Conservation (phyloP, 2,329 filamentous ascomycete species). For the Pezicula rhizophila region DNA sequence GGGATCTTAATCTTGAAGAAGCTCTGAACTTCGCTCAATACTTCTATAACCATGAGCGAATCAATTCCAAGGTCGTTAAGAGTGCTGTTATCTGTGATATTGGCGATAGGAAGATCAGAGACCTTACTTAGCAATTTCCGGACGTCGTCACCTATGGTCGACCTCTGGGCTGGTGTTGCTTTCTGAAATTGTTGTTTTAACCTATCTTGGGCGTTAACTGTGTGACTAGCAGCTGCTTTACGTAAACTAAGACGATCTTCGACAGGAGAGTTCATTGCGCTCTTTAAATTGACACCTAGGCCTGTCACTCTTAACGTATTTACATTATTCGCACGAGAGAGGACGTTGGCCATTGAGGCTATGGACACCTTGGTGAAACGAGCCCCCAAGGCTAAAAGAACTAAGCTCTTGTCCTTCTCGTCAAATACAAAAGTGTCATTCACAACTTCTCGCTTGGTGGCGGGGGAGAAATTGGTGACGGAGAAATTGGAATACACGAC, state of each 20-base stretch:
- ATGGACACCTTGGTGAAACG: neutral
- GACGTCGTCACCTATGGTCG: neutral
- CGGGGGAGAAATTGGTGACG: too few relatives aligned
- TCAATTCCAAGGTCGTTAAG: slow-evolving; percentile 30
- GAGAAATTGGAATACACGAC: too few relatives aligned
- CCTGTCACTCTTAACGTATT: too few relatives aligned
- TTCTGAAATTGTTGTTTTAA: too few relatives aligned
- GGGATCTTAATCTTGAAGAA: slow-evolving; percentile 5
- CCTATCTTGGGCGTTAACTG: too few relatives aligned
- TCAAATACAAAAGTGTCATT: neutral
- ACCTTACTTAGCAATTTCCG: slow-evolving; percentile 26
- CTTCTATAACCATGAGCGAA: slow-evolving; percentile 31
- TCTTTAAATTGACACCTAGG: too few relatives aligned
- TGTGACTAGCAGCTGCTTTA: neutral
- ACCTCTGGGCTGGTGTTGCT: too few relatives aligned
- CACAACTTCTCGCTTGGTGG: neutral
- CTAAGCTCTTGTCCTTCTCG: neutral
- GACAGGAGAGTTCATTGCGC: too few relatives aligned
- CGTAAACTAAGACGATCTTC: too few relatives aligned
- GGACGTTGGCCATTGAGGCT: neutral
- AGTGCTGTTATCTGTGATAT: slow-evolving; percentile 28
- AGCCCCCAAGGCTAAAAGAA: neutral
- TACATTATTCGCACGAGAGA: neutral
- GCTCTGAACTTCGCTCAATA: slow-evolving; percentile 24
- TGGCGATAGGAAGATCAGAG: slow-evolving; percentile 39